Evolutionary conservation across 805 yeast species (phyloP), one percentile per base, ranked within the genome.

Genomic region (Hanseniaspora occidentalis): DNA sequence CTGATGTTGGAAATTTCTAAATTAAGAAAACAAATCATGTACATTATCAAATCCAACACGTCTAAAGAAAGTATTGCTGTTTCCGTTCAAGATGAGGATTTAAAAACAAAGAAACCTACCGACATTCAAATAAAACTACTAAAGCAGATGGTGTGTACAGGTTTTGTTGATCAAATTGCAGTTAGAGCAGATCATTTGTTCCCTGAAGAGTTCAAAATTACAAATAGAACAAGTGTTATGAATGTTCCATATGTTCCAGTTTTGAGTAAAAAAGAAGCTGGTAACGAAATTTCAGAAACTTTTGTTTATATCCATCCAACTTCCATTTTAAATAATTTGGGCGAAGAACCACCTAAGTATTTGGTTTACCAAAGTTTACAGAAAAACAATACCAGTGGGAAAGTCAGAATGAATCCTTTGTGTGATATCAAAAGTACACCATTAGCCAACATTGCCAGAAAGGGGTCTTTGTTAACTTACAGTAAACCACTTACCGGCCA

Each of bases 91-190:
- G 65, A 58, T 8, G 56, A 58, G 9, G 74, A 70, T 11, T 47
- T 75, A 49, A 75, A 68, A 52, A 60, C 83, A n/a, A 72, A 67
- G 0, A 73, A 81, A 6, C 96, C 96, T 1, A 61, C 70, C 7
- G 71, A 73, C 27, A 54, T 61, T 5, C 98, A 92, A 61, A 55
- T 85, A 4, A 71, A 75, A 40, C 81, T 92, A 1, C 60, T 92
- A 46, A 88, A 85, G 53, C 99, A 92, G 60, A 88, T 92, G 77
- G 67, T 89, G 3, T 74, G 95, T 5, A 79, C 96, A 0, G 98
- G 97, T 0, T 92, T 83, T 51, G 69, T 92, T 31, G 99, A 92
- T 57, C 94, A 84, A 54, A 71, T 89, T 18, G 94, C 94, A 1
- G 72, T 84, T 13, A 69, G 97, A 45, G 88, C 84, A 1, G 96